phyloP scores from a whole-genome alignment of 306 rosid genomes.

The Glycine latifolia region DNA sequence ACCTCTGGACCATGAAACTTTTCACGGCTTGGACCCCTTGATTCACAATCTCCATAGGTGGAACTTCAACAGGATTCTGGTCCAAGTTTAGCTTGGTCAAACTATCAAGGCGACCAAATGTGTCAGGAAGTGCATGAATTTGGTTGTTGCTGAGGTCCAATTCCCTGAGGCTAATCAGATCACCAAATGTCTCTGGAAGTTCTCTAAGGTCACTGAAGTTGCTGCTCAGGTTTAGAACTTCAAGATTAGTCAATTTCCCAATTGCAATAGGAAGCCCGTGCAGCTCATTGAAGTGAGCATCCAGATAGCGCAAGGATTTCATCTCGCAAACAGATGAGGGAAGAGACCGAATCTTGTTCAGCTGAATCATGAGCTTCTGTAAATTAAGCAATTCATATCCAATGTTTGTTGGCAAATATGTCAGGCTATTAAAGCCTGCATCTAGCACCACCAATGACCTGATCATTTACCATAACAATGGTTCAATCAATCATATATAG shows the following conservation, averaged over 20 bases:
- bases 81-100: slow-evolving; percentile 87
- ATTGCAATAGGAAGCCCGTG: slow-evolving; percentile 82
- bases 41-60: slow-evolving; percentile 73
- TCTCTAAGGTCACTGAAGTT: slow-evolving; percentile 83
- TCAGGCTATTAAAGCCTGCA: slow-evolving; percentile 79
- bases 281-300: slow-evolving; percentile 95
- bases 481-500: slow-evolving; percentile 21
- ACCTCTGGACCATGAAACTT: slow-evolving; percentile 80
- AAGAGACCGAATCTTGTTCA: slow-evolving; percentile 86
- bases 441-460: slow-evolving; percentile 97
- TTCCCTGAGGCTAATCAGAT: slow-evolving; percentile 79
- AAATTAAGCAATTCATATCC: slow-evolving; percentile 72
- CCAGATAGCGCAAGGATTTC: slow-evolving; percentile 76
- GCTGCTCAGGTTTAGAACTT: slow-evolving; percentile 74
- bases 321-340: slow-evolving; percentile 88
- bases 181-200: slow-evolving; percentile 90
- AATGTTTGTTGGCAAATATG: slow-evolving; percentile 97
- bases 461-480: slow-evolving; percentile 42
- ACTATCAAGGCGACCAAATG: slow-evolving; percentile 88
- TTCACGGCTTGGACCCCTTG: slow-evolving; percentile 80
- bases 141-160: slow-evolving; percentile 97
- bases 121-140: slow-evolving; percentile 81
- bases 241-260: slow-evolving; percentile 73
- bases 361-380: slow-evolving; percentile 69
- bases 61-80: slow-evolving; percentile 82